Evolutionary conservation across 306 rosid genomes (phyloP).

Genomic region (Medicago truncatula): DNA sequence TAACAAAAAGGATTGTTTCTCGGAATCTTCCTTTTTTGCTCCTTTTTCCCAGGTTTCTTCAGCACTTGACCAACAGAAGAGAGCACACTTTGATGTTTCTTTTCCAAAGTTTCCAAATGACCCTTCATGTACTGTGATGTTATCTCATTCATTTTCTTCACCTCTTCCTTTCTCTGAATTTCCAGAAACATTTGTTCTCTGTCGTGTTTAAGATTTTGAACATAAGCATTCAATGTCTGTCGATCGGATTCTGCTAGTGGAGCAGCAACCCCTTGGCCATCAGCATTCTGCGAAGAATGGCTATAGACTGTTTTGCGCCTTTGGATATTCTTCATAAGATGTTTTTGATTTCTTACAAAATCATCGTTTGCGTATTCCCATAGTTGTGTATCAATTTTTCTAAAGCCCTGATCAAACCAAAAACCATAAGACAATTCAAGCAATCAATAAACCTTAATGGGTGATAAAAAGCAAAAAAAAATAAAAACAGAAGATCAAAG

Average conservation of each 20-base stretch:
- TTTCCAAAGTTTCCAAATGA: constrained; percentile 56
- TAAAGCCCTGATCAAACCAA: constrained; percentile 70
- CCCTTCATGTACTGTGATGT: constrained; percentile 50
- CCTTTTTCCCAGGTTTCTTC: constrained; percentile 57
- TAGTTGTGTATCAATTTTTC: constrained; percentile 78
- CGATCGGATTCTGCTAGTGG: constrained; percentile 60
- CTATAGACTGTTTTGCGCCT: constrained; percentile 90
- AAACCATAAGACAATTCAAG: constrained; percentile 24
- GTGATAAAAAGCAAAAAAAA: not conserved
- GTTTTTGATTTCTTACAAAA: constrained; percentile 78
- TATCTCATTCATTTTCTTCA: constrained; percentile 48
- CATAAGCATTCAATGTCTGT: constrained; percentile 55
- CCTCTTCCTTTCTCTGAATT: constrained; percentile 58
- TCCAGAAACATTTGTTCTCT: constrained; percentile 57
- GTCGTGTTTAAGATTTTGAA: constrained; percentile 63
- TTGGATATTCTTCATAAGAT: constrained; percentile 75
- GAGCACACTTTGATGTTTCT: constrained; percentile 56
- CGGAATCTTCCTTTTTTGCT: constrained; percentile 69
- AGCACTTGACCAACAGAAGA: constrained; percentile 58
- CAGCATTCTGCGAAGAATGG: constrained; percentile 73
- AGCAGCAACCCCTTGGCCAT: constrained; percentile 51
- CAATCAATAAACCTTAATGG: constrained; percentile 11
- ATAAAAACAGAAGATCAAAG: not conserved
- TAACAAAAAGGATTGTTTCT: constrained; percentile 46
- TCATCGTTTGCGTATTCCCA: constrained; percentile 91